Base-by-base conservation (phyloP, 805 yeast species). In the Wickerhamiella siamensis region DNA sequence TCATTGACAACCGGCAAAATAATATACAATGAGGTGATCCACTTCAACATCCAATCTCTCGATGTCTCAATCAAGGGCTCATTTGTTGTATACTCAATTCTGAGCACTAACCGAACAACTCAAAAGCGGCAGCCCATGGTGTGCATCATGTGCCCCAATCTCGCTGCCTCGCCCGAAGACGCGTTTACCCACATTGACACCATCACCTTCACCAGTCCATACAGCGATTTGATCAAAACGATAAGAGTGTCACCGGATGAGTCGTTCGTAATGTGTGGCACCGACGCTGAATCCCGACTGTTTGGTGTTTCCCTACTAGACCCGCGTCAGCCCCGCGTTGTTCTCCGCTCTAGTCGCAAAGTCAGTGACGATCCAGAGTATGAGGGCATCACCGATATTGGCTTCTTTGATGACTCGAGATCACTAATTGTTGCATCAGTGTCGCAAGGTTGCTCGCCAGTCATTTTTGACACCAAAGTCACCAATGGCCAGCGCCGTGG, bases 341-440 rank as follows among this genome's bases (percentile, higher is more conserved):
- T 79, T 1, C 72, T 80, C 79, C 77, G 79, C 49, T 77, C 83
- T 1, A 67, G 74, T 29, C 60, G 87, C 36, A 66, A 75, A 4
- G 58, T 76, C 14, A 36, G 45, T 4, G 73, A 79, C 0, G 71
- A 79, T 0, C 59, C 80, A 49, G 93, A 83, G 46, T 27, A 36
- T 43, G 96, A 87, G 56, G 96, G 96, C 2, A 83, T 88, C 31
- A 88, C 97, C 0, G 82, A 77, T 47, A 61, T 83, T 5, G 71
- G 72, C 43, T 80, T 86, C 56, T 77, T 79, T 57, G 83, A 84
- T 0, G 74, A 75, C 48, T 60, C 72, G 44, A 58, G 67, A 24
- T 60, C 70, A 34, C 69, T 77, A 72, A 68, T 69, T 33, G 65
- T 74, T 4, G 56, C 63, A 4, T 57, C 81, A 1, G 74, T 72